Percentiles rank a stretch among this genome's conserved stretches.
Evolutionary conservation across 768 basidiomycete genomes (phyloP).

Genomic region (Termitomyces sp.): DNA sequence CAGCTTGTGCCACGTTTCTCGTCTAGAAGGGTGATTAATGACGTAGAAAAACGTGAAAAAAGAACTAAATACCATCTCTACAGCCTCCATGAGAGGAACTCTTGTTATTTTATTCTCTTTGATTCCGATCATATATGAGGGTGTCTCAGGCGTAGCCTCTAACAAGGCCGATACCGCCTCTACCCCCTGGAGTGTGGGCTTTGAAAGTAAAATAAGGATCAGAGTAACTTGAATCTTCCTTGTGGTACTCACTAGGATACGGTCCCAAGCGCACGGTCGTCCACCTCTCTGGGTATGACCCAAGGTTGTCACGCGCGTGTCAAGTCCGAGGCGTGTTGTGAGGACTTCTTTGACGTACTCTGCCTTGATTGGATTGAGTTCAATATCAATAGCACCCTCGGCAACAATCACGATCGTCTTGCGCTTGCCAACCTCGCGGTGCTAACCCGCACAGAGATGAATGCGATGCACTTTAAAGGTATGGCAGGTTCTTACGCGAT

Average conservation of each 20-base stretch:
- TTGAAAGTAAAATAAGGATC: constrained; percentile 2
- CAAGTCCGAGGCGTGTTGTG: constrained; percentile 79
- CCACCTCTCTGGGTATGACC: constrained; percentile 98
- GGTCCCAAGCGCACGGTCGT: constrained; percentile 86
- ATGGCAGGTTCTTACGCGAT: constrained; percentile 46
- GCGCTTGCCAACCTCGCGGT: constrained; percentile 87
- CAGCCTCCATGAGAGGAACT: constrained; percentile 90
- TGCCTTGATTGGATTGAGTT: constrained; percentile 88
- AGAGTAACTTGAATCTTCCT: background rate
- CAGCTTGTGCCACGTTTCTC: constrained; percentile 76
- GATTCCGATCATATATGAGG: constrained; percentile 97
- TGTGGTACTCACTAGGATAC: constrained; percentile 66
- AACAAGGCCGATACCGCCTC: constrained; percentile 89
- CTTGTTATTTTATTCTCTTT: constrained; percentile 93
- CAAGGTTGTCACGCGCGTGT: constrained; percentile 93
- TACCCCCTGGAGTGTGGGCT: constrained; percentile 96
- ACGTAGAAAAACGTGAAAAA: constrained; percentile 2
- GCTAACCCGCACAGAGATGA: constrained; percentile 41
- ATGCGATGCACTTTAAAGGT: background rate
- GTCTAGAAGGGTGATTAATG: constrained; percentile 45
- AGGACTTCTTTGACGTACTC: constrained; percentile 90
- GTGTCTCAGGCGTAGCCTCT: constrained; percentile 80
- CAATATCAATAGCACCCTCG: constrained; percentile 87
- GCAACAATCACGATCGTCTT: constrained; percentile 99
- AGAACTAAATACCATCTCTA: constrained; percentile 57